phyloP scores from a whole-genome alignment of 2,329 filamentous ascomycete species.

The Fusarium oligoseptatum region DNA sequence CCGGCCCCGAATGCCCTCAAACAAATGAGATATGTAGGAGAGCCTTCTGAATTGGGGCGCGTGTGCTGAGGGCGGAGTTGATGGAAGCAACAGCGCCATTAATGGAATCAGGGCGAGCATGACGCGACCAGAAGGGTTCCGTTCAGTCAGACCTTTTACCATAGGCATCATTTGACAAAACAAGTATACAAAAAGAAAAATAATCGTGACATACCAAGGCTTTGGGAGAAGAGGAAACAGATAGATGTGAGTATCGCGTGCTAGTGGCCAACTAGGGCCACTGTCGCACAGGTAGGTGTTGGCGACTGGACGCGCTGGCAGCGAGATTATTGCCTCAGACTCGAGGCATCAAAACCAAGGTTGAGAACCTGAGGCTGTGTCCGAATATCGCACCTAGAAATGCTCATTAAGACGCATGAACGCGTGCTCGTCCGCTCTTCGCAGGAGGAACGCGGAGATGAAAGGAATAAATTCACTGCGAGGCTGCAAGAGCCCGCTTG shows the following conservation, averaged over 20 bases:
- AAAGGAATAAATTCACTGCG: conserved; percentile 30
- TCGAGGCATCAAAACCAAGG: neutral
- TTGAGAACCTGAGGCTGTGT: neutral
- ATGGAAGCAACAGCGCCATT: conserved; percentile 27
- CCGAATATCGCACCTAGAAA: conserved; percentile 8
- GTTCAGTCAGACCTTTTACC: conserved; percentile 76
- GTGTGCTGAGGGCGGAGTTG: conserved; percentile 27
- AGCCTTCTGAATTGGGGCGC: conserved; percentile 21
- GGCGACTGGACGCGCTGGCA: neutral
- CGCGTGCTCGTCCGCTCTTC: conserved; percentile 7
- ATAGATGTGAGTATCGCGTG: neutral
- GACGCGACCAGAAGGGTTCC: conserved; percentile 62
- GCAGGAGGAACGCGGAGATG: conserved; percentile 8
- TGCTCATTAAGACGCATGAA: conserved; percentile 9
- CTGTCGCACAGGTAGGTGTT: conserved; percentile 1
- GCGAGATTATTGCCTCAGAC: neutral
- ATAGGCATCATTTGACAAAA: conserved; percentile 65
- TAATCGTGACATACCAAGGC: conserved; percentile 31
- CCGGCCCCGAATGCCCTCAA: conserved; percentile 30
- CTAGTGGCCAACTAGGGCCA: conserved; percentile 8
- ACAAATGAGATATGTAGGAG: conserved; percentile 28
- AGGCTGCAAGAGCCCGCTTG: conserved; percentile 30
- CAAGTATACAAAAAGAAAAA: conserved; percentile 5
- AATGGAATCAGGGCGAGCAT: conserved; percentile 35
- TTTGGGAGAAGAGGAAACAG: neutral